A percentile compares a stretch with the other conserved stretches of the same genome.
Conservation (phyloP, 352 stramenopile genomes). For the Stephanocyclus meneghinianus region DNA sequence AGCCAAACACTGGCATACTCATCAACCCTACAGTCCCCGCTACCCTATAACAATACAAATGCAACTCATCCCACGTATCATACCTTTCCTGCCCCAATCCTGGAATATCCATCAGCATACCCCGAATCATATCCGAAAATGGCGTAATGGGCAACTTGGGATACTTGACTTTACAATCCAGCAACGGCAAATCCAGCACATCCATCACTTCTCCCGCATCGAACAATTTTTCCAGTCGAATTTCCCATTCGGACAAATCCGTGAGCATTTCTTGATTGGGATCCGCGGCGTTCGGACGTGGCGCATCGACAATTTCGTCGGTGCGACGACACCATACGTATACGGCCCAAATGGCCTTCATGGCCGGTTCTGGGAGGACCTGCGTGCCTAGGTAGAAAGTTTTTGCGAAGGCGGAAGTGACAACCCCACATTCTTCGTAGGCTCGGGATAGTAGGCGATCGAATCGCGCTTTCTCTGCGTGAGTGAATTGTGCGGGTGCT, state of each 20-base stretch:
- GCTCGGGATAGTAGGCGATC: constrained; percentile 67
- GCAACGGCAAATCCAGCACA: constrained; percentile 84
- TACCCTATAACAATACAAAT: constrained; percentile 89
- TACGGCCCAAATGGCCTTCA: constrained; percentile 84
- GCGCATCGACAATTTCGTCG: constrained; percentile 88
- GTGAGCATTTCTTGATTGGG: constrained; percentile 80
- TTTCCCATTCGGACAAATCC: constrained; percentile 80
- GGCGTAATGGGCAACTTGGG: constrained; percentile 84
- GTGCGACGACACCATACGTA: constrained; percentile 89
- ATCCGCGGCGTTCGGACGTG: constrained; percentile 69
- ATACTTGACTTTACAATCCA: constrained; percentile 85
- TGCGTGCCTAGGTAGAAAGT: constrained; percentile 88
- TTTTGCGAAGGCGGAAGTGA: constrained; percentile 87
- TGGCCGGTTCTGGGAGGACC: constrained; percentile 73
- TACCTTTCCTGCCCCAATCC: constrained; percentile 85
- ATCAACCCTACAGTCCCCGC: constrained; percentile 87
- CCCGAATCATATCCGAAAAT: constrained; percentile 87
- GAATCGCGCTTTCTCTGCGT: constrained; percentile 33
- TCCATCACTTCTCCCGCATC: constrained; percentile 81
- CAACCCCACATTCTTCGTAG: constrained; percentile 85
- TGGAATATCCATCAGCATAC: constrained; percentile 89
- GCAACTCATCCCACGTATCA: constrained; percentile 85
- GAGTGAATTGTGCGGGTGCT: not conserved
- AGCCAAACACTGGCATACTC: constrained; percentile 86
- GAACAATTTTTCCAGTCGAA: constrained; percentile 84